Evolutionary conservation across 2,329 filamentous ascomycete species (phyloP).

Genomic region (Coleophoma crateriformis): DNA sequence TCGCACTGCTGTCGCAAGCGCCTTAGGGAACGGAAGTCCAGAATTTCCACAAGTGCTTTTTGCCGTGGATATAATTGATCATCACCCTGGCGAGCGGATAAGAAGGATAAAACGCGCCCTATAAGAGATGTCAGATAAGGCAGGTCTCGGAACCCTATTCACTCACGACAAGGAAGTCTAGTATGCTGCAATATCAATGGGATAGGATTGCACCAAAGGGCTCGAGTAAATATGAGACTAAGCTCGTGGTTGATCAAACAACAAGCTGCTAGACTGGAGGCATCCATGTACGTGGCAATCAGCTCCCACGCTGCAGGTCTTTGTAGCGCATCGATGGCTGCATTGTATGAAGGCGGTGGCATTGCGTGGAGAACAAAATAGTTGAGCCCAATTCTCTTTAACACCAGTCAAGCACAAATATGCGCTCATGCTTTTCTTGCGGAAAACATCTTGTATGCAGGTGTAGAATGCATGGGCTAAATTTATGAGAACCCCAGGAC

Average conservation of each 20-base stretch:
- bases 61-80: neutral
- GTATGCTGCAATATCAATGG: neutral
- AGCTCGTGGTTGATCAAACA: neutral
- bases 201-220: neutral
- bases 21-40: neutral
- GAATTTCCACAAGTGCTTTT: neutral
- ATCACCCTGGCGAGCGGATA: neutral
- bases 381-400: no score
- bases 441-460: no score
- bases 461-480: no score
- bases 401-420: no score
- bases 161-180: neutral
- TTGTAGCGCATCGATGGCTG: neutral
- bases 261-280: neutral
- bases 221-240: neutral
- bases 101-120: neutral
- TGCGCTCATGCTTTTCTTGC: no score
- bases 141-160: neutral
- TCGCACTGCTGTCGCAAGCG: neutral
- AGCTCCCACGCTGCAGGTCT: neutral
- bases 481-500: no score
- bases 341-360: neutral
- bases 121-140: neutral
- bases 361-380: neutral
- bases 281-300: neutral